These are phyloP conservation scores for Elaeis guineensis DNA, from an alignment of 176 grass and related monocot species.

Conservation along the genomic window DNA sequence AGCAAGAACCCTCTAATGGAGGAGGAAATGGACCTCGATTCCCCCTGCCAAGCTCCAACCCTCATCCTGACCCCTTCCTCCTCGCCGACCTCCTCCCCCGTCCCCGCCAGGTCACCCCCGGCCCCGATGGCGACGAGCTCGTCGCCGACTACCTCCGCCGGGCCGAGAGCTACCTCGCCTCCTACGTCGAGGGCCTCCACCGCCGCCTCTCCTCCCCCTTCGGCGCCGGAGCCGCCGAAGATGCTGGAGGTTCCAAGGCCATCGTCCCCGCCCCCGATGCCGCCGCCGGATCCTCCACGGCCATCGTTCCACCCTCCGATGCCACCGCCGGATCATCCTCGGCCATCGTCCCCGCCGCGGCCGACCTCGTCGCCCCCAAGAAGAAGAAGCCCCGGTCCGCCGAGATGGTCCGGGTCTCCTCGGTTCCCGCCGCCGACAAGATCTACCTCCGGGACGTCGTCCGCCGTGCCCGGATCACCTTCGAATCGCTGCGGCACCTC, in stretches of 20 bases:
- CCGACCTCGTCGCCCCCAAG: constrained; percentile 17
- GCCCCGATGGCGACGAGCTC: constrained; percentile 19
- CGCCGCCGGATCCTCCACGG: not conserved
- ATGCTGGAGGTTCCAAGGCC: not conserved
- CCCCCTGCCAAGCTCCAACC: not conserved
- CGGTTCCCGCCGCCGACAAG: constrained; percentile 16
- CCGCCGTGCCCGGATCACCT: constrained; percentile 65
- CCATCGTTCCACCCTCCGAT: not conserved
- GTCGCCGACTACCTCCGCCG: constrained; percentile 16
- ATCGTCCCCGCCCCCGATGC: not conserved
- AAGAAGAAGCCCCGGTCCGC: constrained; percentile 31
- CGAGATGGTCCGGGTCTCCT: constrained; percentile 55
- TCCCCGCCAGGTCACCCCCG: constrained; percentile 19
- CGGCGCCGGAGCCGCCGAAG: too few relatives aligned
- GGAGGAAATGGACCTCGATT: too few relatives aligned
- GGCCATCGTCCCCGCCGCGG: not conserved
- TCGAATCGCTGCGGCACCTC: constrained; percentile 57
- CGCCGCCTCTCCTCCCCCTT: not conserved
- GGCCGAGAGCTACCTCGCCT: constrained; percentile 15
- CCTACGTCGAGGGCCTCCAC: not conserved
- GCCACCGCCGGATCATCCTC: not conserved
- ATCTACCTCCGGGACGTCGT: constrained; percentile 37
- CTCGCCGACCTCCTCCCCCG: constrained; percentile 17
- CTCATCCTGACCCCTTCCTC: constrained; percentile 7
- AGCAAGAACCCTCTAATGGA: too few relatives aligned